phyloP scores from a whole-genome alignment of 2,329 filamentous ascomycete species.

The Dactylellina parvicollis region DNA sequence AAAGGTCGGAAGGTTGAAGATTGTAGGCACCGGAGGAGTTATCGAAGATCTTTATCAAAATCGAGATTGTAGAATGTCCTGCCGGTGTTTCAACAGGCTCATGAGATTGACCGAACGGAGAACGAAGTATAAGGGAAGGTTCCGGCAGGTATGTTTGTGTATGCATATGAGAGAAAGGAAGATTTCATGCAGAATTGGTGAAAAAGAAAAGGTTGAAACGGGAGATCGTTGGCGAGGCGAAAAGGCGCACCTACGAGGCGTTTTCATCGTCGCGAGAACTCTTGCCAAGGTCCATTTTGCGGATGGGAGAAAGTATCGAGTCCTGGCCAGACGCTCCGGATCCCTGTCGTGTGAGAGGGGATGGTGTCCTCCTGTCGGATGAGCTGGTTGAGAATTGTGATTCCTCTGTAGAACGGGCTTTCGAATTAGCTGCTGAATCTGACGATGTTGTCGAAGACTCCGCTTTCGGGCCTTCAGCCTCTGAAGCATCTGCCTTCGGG shows the following conservation, averaged over 20 bases:
- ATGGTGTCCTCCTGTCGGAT: conserved; percentile 20
- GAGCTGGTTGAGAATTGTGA: conserved; percentile 8
- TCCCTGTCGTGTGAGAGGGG: conserved; percentile 7
- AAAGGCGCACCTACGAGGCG: neutral
- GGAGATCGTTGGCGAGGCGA: no score
- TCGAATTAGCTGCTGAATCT: conserved; percentile 22
- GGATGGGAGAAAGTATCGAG: conserved; percentile 35
- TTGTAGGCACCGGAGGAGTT: no score
- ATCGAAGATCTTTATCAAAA: no score
- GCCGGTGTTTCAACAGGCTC: neutral
- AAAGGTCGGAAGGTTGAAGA: no score
- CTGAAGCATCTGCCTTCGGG: conserved; percentile 1
- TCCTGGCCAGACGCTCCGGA: conserved; percentile 20
- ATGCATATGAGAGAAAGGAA: neutral
- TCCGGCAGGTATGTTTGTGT: neutral
- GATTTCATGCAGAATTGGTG: neutral
- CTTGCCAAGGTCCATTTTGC: conserved; percentile 38
- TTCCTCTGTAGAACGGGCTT: conserved; percentile 30
- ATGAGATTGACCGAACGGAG: neutral
- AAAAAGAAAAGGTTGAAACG: neutral
- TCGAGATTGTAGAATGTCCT: no score
- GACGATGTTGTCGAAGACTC: neutral
- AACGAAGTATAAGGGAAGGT: neutral
- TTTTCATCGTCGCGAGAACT: conserved; percentile 12
- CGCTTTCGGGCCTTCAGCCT: neutral